phyloP scores from a whole-genome alignment of 78 protist genomes.

The Paulinella micropora region DNA sequence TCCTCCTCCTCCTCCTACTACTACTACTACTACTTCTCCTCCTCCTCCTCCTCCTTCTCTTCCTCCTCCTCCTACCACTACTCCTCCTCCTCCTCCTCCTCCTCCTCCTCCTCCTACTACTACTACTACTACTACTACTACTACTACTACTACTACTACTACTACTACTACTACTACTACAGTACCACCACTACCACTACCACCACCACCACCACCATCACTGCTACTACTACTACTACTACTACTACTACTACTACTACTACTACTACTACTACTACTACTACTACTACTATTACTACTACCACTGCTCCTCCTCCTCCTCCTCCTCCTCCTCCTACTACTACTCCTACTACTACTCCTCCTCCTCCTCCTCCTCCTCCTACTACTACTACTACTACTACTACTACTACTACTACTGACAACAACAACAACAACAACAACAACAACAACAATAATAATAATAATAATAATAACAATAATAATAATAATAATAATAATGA shows the following conservation, averaged over 20 bases:
- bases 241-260: not conserved
- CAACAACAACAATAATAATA: not conserved
- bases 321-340: no score
- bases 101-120: no score
- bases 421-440: not conserved
- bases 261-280: not conserved
- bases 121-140: slow-evolving; percentile 13
- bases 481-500: not conserved
- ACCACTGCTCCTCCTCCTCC: not conserved
- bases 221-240: not conserved
- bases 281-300: not conserved
- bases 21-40: not conserved
- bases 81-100: no score
- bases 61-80: no score
- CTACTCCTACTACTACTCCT: no score
- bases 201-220: no score
- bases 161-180: no score
- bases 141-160: slow-evolving; percentile 1
- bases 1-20: no score
- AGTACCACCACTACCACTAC: no score
- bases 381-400: no score
- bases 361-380: no score
- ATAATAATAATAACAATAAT: not conserved
- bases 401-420: no score
- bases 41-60: not conserved